phyloP scores from a whole-genome alignment of 352 stramenopile genomes.

The Pythium aphanidermatum region DNA sequence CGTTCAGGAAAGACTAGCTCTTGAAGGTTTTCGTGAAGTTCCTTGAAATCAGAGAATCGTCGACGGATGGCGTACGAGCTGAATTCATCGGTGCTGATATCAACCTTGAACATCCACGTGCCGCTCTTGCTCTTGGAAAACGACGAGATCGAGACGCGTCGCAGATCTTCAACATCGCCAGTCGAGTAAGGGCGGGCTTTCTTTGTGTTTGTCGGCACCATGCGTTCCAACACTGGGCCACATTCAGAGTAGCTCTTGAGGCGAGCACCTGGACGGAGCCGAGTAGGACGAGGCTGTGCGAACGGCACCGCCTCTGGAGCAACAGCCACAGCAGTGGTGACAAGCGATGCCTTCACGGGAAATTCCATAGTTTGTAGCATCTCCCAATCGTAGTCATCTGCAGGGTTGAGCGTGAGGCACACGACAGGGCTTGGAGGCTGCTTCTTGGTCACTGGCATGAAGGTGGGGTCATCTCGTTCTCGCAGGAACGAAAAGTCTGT shows the following conservation, averaged over 20 bases:
- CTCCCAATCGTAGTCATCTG: constrained; percentile 1
- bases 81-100: constrained; percentile 45
- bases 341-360: constrained; percentile 3
- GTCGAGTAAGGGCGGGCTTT: constrained; percentile 47
- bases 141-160: constrained; percentile 50
- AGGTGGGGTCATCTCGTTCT: constrained; percentile 11
- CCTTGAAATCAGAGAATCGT: constrained; percentile 72
- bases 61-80: constrained; percentile 62
- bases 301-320: neutral
- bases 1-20: constrained; percentile 14
- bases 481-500: constrained; percentile 19
- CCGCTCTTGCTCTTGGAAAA: constrained; percentile 59
- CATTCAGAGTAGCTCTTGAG: constrained; percentile 68
- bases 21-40: constrained; percentile 55
- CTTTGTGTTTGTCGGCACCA: constrained; percentile 10
- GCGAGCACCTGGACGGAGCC: constrained; percentile 16
- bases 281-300: neutral
- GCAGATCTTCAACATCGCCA: constrained; percentile 40
- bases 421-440: constrained; percentile 8
- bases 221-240: constrained; percentile 40
- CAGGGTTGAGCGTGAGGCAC: constrained; percentile 11
- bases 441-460: constrained; percentile 12
- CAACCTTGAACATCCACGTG: constrained; percentile 76
- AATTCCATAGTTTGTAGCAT: neutral
- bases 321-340: constrained; percentile 1